Evolutionary conservation across 306 rosid species (phyloP), one percentile per base, ranked within the genome.

Genomic region (Trifolium fragiferum): DNA sequence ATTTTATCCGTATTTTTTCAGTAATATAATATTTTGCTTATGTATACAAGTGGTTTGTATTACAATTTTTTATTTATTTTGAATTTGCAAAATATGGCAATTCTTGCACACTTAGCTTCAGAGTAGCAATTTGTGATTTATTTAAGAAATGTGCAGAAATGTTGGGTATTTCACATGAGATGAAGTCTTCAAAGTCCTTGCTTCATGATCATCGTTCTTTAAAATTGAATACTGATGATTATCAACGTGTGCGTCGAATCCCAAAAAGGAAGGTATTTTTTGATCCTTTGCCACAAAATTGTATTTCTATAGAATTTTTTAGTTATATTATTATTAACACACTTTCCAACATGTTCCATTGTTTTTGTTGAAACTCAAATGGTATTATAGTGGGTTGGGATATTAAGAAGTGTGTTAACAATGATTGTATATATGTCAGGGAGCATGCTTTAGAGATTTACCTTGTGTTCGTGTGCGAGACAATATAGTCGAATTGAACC

Each of bases 381-480:
- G 32, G 32, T 27, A 3, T 4, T 27, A 27, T 0, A 3, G 5
- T 0, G 5, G 3, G 32, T 27, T 27, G 32, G 32, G 32, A 27
- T 27, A 27, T 27, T 27, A 27, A 27, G 32, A 27, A 27, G 32
- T 27, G 4, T 27, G 32, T 27, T 27, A 7, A 11, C 13, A 8
- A n/a, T 3, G 11, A 13, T 13, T 75, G 16, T 4, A 9, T 60
- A 14, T 6, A 47, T 27, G 14, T 13, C 11, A 93, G 97, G 98
- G 98, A 18, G 98, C 80, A 21, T 84, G 86, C 53, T 93, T 90
- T 21, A 84, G 98, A 77, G 89, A 93, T 75, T 74, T 93, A n/a
- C 89, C 93, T 0, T 96, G 98, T 53, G 97, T 93, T 70, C 85
- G 73, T 16, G 90, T 89, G 16, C 77, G 90, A 2, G 87, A 86